Conservation (phyloP, 2,329 filamentous ascomycete species). For the Cryphonectria carpinicola region DNA sequence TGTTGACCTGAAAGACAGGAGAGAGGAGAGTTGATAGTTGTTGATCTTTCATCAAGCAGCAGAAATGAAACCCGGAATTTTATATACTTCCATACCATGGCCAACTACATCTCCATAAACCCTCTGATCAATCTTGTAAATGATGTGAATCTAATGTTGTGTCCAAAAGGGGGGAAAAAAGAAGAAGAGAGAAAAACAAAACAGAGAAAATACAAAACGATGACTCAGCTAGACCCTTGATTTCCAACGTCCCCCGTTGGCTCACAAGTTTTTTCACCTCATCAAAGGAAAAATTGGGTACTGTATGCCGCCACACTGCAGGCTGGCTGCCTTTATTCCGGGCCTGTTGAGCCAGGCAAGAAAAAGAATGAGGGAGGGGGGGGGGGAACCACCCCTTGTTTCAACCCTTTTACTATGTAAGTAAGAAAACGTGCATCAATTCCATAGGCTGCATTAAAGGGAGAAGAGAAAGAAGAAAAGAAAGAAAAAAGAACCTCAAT, state of each 20-base stretch:
- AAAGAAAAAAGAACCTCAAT: background rate
- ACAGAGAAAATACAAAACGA: background rate
- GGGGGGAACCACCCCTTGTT: too few species aligned
- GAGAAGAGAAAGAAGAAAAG: background rate
- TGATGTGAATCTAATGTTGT: too few species aligned
- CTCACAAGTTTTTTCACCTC: background rate
- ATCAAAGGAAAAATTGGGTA: background rate
- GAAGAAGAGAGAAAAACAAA: background rate
- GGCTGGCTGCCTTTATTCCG: background rate
- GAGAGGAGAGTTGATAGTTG: background rate
- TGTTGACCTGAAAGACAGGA: background rate
- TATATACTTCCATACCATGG: background rate
- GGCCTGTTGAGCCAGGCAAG: background rate
- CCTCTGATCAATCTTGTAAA: too few species aligned
- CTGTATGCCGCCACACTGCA: background rate
- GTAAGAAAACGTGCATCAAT: background rate
- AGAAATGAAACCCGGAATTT: background rate
- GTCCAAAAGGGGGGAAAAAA: background rate
- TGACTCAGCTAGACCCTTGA: constrained; percentile 22
- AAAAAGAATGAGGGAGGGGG: background rate
- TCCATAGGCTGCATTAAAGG: constrained; percentile 13
- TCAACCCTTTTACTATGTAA: constrained; percentile 7
- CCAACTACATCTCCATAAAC: too few species aligned
- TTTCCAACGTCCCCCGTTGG: constrained; percentile 15
- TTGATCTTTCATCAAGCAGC: background rate